Evolutionary conservation across 2,329 filamentous ascomycete species (phyloP), one percentile per base, ranked within the genome.

Genomic region (Calonectria naviculata): DNA sequence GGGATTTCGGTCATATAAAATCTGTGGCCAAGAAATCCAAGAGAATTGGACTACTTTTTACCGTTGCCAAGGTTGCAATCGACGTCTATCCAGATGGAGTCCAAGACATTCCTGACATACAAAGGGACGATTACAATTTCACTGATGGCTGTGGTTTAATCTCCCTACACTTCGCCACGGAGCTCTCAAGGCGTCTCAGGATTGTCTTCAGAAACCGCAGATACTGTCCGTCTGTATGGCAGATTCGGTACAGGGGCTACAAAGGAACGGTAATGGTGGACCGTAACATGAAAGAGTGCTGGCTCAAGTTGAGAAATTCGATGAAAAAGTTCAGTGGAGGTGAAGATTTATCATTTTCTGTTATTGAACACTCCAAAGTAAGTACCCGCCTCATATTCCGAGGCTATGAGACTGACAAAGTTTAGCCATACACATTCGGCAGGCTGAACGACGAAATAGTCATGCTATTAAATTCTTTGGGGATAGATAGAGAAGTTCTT

Each of bases 211-310:
- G 56, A 19, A 29, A 60, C 19, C 36, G 56, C 24, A 60, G 56
- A 60, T 60, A 60, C 24, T 29, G 29, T 13, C 56, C 56, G 5
- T 42, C 36, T 10, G 84, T 84, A 5, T 83, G 82, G 65, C 83
- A 86, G 69, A 84, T 85, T 29, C 76, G 83, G 34, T 85, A 85
- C 73, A 79, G 81, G 2, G 84, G 84, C 3, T 85, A 86, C 71
- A 85, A 85, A 66, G 84, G 84, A 2, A 83, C 85, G 7, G 78
- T 85, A 36, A 85, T 80, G 13, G 52, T 84, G 17, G 83, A 85
- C 62, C 80, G 80, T 6, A 68, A 41, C 3, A 79, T 81, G 78
- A 67, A 70, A 12, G 49, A 68, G 19, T 52, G 63, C 4, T 68
- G 75, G 26, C 66, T 79, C 13, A 78, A 75, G 41, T 72, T 85